Evolutionary conservation across 2,329 filamentous ascomycete genomes (phyloP).

Genomic region (Colletotrichum nymphaeae): DNA sequence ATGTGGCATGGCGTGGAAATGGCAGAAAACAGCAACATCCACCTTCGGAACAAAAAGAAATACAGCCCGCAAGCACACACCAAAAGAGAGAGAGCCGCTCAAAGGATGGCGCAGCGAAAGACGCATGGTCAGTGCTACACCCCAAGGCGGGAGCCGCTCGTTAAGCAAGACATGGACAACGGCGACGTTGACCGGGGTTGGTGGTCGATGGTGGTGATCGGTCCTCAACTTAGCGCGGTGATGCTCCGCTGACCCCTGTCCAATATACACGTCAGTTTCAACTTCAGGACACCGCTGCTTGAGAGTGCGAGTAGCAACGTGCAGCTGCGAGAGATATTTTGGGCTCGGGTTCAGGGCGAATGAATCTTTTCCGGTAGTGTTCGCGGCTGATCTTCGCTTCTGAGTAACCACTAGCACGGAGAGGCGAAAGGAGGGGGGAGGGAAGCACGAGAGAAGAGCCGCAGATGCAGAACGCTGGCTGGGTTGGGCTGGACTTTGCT

Average conservation of each 20-base stretch:
- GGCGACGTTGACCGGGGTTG: constrained; percentile 12
- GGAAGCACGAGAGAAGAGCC: constrained; percentile 20
- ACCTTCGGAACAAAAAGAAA: constrained; percentile 11
- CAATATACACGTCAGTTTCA: constrained; percentile 36
- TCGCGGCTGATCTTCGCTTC: constrained; percentile 28
- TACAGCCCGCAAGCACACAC: background rate
- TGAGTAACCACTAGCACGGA: background rate
- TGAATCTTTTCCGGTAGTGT: constrained; percentile 3
- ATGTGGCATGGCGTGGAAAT: constrained; percentile 14
- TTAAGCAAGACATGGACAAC: constrained; percentile 33
- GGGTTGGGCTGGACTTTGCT: background rate
- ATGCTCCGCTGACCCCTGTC: constrained; percentile 18
- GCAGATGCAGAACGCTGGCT: constrained; percentile 14
- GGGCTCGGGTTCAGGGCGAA: constrained; percentile 5
- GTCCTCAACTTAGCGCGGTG: constrained; percentile 22
- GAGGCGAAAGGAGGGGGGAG: background rate
- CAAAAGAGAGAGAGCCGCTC: constrained; percentile 15
- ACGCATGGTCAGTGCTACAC: constrained; percentile 18
- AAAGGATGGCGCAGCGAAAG: constrained; percentile 18
- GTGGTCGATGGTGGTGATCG: background rate
- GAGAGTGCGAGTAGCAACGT: constrained; percentile 13
- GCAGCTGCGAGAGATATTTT: constrained; percentile 30
- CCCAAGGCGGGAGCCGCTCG: constrained; percentile 32
- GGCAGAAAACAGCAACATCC: constrained; percentile 19
- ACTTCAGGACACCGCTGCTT: constrained; percentile 35